Base-by-base conservation (phyloP, 2,329 filamentous ascomycete species). In the Colletotrichum phormii region DNA sequence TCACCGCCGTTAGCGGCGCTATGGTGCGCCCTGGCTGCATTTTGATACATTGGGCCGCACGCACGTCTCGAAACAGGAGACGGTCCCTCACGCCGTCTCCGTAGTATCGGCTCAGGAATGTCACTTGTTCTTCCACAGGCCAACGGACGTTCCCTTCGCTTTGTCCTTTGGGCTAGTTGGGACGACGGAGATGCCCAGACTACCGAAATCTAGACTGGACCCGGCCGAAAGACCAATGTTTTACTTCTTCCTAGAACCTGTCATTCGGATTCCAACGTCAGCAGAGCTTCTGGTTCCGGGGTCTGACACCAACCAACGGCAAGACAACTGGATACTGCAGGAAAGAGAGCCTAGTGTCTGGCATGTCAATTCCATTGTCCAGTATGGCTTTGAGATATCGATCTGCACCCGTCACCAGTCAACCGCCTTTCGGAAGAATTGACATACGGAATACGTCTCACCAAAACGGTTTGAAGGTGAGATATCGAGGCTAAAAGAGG, bases 1-100 rank as follows among this genome's bases (percentile, higher is more conserved):
- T 59, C 70, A 69, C 59, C 59, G 70, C 65, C 59, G 70, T 63
- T 64, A 59, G 42, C 53, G 42, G 59, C 58, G 64, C 65, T 69
- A 64, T 31, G 31, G 12, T 55, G 22, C 37, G 58, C 54, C 42
- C 42, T 55, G 37, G 65, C 33, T 46, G 59, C 51, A 26, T 62
- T 63, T 49, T 24, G 42, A 63, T 63, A 63, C 60, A 24, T 33
- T 26, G 49, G 24, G 55, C 13, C 49, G 51, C 64, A 63, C 58
- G 58, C 24, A 49, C 68, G 58, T 63, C 46, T 72, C 69, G 35
- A 58, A 67, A 42, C 42, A 64, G 59, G 60, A 58, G 69, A 59
- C 24, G 22, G 64, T 49, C 64, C 49, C 29, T 58, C 24, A 59
- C 29, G 31, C 69, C 37, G 64, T 72, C 29, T 42, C 64, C 53